These are phyloP conservation scores for Paulownia fortunei DNA, from an alignment of 257 asterid species.

Conservation along the genomic window DNA sequence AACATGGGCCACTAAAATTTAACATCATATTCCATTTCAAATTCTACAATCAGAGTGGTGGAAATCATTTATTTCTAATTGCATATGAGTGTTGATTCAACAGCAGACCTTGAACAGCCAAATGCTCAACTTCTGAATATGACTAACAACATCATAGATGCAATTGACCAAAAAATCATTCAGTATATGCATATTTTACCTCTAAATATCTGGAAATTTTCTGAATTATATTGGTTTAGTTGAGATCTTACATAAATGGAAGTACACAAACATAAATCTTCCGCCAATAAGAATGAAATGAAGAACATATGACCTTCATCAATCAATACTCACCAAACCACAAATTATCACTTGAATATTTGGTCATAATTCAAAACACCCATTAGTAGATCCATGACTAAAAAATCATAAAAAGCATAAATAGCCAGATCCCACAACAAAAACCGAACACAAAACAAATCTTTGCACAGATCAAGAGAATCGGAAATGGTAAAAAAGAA, in stretches of 20 bases:
- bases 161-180: background rate
- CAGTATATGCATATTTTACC: too few species aligned
- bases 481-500: background rate
- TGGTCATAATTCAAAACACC: constrained; percentile 29
- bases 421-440: constrained; percentile 27
- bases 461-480: constrained; percentile 22
- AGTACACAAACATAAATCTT: background rate
- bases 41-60: background rate
- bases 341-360: constrained; percentile 9
- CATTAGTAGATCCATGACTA: constrained; percentile 37
- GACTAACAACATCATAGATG: background rate
- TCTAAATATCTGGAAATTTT: constrained; percentile 12
- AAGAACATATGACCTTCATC: constrained; percentile 1
- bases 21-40: background rate
- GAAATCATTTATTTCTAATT: background rate
- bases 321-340: constrained; percentile 6
- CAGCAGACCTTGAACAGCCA: background rate
- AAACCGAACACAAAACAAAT: background rate
- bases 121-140: background rate
- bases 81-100: constrained; percentile 12
- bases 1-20: background rate
- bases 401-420: constrained; percentile 3
- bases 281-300: constrained; percentile 17
- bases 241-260: constrained; percentile 7
- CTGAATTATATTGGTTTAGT: too few species aligned